phyloP scores from a whole-genome alignment of 768 basidiomycete species.

The Russula brevipes region DNA sequence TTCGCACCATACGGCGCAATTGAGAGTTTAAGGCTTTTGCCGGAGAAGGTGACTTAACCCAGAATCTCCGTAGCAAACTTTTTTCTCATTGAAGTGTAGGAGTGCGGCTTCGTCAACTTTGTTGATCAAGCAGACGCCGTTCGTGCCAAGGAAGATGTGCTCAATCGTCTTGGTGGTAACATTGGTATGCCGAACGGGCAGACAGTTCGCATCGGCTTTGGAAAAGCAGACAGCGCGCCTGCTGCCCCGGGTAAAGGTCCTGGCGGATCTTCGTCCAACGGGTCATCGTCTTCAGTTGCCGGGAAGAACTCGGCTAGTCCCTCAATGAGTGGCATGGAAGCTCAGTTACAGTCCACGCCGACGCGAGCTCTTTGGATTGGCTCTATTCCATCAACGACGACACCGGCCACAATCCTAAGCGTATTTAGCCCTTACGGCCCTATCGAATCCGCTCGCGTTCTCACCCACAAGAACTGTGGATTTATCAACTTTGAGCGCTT shows the following conservation, averaged over 20 bases:
- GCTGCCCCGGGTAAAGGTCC: conserved; percentile 80
- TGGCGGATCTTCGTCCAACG: conserved; percentile 53
- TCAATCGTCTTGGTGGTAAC: conserved; percentile 90
- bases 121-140: conserved; percentile 95
- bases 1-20: conserved; percentile 97
- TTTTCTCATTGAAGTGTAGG: conserved; percentile 43
- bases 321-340: conserved; percentile 66
- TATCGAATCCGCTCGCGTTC: conserved; percentile 92
- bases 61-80: neutral
- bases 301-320: conserved; percentile 47
- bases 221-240: conserved; percentile 95
- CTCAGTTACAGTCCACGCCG: conserved; percentile 84
- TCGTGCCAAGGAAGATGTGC: conserved; percentile 94
- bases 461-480: conserved; percentile 97
- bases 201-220: conserved; percentile 96
- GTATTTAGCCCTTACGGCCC: conserved; percentile 97
- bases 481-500: conserved; percentile 97
- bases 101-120: conserved; percentile 99
- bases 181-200: conserved; percentile 94
- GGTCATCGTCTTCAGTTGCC: conserved; percentile 54
- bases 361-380: conserved; percentile 98
- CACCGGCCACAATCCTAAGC: conserved; percentile 88
- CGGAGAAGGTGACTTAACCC: conserved; percentile 77
- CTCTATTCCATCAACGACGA: conserved; percentile 91
- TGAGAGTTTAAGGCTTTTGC: conserved; percentile 88